Base-by-base conservation (phyloP, 768 basidiomycete species). In the Amanita jacksonii region DNA sequence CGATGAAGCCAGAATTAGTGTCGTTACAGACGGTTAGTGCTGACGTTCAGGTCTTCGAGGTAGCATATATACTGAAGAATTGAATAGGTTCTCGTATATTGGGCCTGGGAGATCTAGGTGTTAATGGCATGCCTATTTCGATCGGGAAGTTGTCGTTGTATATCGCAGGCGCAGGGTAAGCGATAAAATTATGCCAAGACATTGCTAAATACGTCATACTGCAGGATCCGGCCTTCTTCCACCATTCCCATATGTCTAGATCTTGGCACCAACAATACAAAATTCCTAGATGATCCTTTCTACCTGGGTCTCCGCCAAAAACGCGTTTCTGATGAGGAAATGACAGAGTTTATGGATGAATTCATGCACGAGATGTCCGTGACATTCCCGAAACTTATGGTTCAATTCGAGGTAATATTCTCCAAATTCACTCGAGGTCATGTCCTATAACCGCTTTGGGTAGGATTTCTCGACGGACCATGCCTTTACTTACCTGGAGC, bases 141-240 rank as follows among this genome's bases (percentile, higher is more conserved):
- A 82, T 92, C 40, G 92, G 92, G n/a, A 94, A 96, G 62, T 70
- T 97, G 5, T 87, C 85, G 13, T 73, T 96, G 13, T 94, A 93
- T 57, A 72, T 91, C 45, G 86, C 88, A 15, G 90, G 87, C 24
- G 92, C 88, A 45, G 91, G 91, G 85, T 85, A 61, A 51, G 69
- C 49, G 27, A 48, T 46, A 43, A 33, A 3, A 42, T 22, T 7
- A 13, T 5, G 35, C 36, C 24, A 43, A 37, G 28, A 23, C 35
- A 8, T 30, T 19, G 45, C 20, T 34, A 37, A 28, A 36, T 45
- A 41, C 34, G 20, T 25, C 13, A 9, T 10, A 4, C 38, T 47
- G 16, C 43, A 86, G 85, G 40, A 81, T 88, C 51, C 84, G 81
- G 12, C 85, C 85, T 4, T 62, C 72, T 18, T 83, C 85, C 13